Conservation (phyloP, 352 stramenopile genomes). For the Aphanomyces cochlioides region DNA sequence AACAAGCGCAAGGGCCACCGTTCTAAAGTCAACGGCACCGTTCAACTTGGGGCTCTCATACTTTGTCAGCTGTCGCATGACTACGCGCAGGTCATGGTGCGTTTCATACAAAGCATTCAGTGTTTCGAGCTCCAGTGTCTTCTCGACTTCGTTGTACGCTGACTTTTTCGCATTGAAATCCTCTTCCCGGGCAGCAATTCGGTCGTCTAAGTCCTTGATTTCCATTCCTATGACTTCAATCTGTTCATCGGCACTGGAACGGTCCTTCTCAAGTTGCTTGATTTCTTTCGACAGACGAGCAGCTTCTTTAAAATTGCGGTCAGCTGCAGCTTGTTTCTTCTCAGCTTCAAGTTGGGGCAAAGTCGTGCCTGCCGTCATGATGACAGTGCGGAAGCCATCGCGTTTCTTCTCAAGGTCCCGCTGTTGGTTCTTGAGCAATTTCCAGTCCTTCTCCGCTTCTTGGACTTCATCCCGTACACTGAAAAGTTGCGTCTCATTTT, state of each 20-base stretch:
- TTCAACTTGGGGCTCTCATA: slow-evolving; percentile 54
- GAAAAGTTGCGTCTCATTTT: slow-evolving; percentile 64
- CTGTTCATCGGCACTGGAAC: slow-evolving; percentile 70
- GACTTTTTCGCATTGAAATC: slow-evolving; percentile 77
- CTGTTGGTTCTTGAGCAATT: slow-evolving; percentile 66
- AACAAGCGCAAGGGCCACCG: slow-evolving; percentile 62
- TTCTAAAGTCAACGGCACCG: slow-evolving; percentile 60
- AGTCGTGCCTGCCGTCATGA: slow-evolving; percentile 72
- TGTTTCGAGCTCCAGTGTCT: slow-evolving; percentile 60
- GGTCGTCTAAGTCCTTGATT: slow-evolving; percentile 68
- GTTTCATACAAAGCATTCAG: slow-evolving; percentile 78
- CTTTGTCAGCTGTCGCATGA: slow-evolving; percentile 64
- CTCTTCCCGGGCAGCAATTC: slow-evolving; percentile 59
- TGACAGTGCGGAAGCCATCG: slow-evolving; percentile 68
- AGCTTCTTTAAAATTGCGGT: slow-evolving; percentile 86
- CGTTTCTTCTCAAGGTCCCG: slow-evolving; percentile 75
- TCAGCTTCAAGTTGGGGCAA: slow-evolving; percentile 74
- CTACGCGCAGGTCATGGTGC: slow-evolving; percentile 51
- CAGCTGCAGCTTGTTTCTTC: slow-evolving; percentile 67
- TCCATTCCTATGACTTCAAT: slow-evolving; percentile 81
- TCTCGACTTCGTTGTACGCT: slow-evolving; percentile 69
- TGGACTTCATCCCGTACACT: slow-evolving; percentile 62
- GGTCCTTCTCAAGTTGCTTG: slow-evolving; percentile 82
- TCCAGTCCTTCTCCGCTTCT: slow-evolving; percentile 70
- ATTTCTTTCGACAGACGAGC: slow-evolving; percentile 83